A percentile compares a stretch with the other conserved stretches of the same genome.
phyloP scores from a whole-genome alignment of 2,329 filamentous ascomycete species.

The Botrytis fragariae region DNA sequence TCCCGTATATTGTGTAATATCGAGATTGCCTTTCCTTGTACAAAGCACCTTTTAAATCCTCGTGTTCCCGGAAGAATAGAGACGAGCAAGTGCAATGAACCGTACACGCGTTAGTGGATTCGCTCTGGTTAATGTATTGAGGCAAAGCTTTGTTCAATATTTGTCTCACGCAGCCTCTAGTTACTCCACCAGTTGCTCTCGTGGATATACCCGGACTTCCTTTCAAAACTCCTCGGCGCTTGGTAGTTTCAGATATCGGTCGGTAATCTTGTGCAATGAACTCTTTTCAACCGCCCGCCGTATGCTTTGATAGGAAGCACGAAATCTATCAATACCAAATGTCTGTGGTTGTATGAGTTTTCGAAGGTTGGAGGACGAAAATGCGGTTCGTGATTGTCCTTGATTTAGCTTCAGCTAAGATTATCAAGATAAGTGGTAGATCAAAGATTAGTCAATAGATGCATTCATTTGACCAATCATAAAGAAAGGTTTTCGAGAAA shows the following conservation, averaged over 20 bases:
- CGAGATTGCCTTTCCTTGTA: neutral
- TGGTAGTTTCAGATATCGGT: neutral
- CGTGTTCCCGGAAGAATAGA: neutral
- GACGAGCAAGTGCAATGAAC: too few relatives aligned
- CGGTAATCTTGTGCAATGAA: neutral
- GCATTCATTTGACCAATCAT: neutral
- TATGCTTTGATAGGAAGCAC: neutral
- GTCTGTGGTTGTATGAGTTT: neutral
- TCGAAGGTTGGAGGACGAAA: neutral
- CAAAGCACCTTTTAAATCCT: neutral
- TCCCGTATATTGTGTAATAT: neutral
- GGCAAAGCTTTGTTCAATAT: neutral
- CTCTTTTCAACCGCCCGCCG: neutral
- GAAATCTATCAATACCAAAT: neutral
- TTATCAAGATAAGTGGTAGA: slow-evolving; percentile 5
- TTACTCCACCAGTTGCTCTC: slow-evolving; percentile 1
- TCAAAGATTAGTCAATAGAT: slow-evolving; percentile 2
- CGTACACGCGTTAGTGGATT: neutral
- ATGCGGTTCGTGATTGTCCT: neutral
- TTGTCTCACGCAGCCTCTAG: neutral
- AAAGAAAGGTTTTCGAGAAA: neutral
- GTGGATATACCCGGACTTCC: neutral
- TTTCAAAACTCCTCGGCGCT: neutral
- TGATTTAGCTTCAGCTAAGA: neutral
- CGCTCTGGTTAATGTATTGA: neutral